Evolutionary conservation across 805 yeast genomes (phyloP).

Genomic region (Lipomyces kockii): DNA sequence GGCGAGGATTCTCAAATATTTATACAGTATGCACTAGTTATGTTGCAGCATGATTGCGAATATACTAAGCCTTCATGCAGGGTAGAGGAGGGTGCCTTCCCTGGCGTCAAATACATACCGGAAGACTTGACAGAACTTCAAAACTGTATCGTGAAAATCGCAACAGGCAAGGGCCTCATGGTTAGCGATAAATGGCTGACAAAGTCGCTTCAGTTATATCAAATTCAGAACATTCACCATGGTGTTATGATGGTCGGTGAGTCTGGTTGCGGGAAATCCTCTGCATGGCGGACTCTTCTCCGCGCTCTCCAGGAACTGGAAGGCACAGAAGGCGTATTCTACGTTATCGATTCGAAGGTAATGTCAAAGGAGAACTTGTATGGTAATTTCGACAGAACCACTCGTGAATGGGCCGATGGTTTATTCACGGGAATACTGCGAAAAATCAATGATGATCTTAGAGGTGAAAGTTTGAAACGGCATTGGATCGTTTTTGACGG

Average conservation of each 20-base stretch:
- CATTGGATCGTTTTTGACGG: conserved; percentile 90
- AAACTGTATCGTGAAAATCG: conserved; percentile 36
- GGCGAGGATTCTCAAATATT: conserved; percentile 56
- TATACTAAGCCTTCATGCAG: neutral
- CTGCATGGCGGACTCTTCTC: conserved; percentile 56
- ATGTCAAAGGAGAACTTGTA: conserved; percentile 65
- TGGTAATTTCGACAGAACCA: conserved; percentile 73
- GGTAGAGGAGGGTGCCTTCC: conserved; percentile 36
- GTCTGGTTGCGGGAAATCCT: conserved; percentile 75
- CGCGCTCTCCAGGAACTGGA: conserved; percentile 50
- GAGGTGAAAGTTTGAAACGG: conserved; percentile 60
- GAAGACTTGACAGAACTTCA: conserved; percentile 43
- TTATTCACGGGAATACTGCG: conserved; percentile 71
- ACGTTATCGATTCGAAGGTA: conserved; percentile 75
- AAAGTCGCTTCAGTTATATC: conserved; percentile 65
- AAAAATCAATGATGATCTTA: conserved; percentile 55
- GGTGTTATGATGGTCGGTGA: conserved; percentile 83
- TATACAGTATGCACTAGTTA: conserved; percentile 11
- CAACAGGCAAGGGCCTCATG: conserved; percentile 45
- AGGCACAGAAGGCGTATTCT: conserved; percentile 48
- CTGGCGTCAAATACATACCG: conserved; percentile 33
- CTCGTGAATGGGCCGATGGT: conserved; percentile 94
- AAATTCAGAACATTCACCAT: conserved; percentile 65
- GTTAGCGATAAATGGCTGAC: conserved; percentile 53
- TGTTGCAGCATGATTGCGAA: neutral